phyloP scores from a whole-genome alignment of 495 filamentous ascomycete genomes.

The Bacidia gigantensis region DNA sequence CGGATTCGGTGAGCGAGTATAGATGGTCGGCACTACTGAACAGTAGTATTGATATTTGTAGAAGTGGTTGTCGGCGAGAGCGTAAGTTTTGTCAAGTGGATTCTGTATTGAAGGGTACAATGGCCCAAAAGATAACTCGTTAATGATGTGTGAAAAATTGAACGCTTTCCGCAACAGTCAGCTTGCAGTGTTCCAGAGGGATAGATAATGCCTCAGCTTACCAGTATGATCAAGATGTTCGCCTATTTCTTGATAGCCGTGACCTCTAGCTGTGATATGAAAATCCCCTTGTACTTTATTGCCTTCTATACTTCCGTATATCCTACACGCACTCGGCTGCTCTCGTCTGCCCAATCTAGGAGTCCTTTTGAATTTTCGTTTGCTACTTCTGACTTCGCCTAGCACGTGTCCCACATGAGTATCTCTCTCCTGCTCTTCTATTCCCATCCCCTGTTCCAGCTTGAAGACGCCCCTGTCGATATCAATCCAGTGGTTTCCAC shows the following conservation, averaged over 20 bases:
- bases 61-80: conserved; percentile 62
- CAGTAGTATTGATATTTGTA: conserved; percentile 98
- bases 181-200: conserved; percentile 4
- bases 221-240: conserved; percentile 73
- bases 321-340: conserved; percentile 53
- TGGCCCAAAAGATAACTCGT: conserved; percentile 90
- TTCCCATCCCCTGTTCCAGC: conserved; percentile 39
- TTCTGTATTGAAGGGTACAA: conserved; percentile 89
- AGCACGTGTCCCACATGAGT: conserved; percentile 40
- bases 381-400: conserved; percentile 29
- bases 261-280: conserved; percentile 89
- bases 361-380: conserved; percentile 51
- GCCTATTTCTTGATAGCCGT: conserved; percentile 72
- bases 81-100: conserved; percentile 83
- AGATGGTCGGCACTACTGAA: conserved; percentile 91
- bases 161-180: conserved; percentile 42
- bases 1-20: conserved; percentile 41
- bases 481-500: conserved; percentile 71
- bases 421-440: conserved; percentile 42
- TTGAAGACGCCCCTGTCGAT: conserved; percentile 47
- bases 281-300: conserved; percentile 98
- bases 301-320: conserved; percentile 78
- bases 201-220: conserved; percentile 29
- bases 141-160: conserved; percentile 97
- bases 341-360: conserved; percentile 47